Conservation (phyloP, 495 filamentous ascomycete genomes). For the Podospora appendiculata region DNA sequence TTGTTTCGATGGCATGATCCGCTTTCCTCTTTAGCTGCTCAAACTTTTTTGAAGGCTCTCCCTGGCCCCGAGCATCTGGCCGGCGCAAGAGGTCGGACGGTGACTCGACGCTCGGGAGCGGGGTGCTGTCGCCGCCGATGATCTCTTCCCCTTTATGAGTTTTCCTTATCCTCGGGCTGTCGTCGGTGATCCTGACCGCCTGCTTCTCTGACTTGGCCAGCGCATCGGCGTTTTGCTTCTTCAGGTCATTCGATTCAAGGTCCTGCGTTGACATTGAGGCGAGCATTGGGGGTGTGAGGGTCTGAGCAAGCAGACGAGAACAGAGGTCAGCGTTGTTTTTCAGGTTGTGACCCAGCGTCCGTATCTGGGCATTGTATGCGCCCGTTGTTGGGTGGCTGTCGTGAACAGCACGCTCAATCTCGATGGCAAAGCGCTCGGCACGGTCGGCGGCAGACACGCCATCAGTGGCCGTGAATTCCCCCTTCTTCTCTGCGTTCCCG, state of each 20-base stretch:
- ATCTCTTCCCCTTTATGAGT: conserved; percentile 96
- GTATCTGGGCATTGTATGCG: conserved; percentile 36
- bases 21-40: conserved; percentile 21
- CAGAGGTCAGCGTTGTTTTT: conserved; percentile 77
- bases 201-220: conserved; percentile 69
- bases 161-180: conserved; percentile 73
- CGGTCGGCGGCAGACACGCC: conserved; percentile 28
- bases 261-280: conserved; percentile 80
- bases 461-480: conserved; percentile 24
- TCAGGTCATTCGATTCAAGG: conserved; percentile 84
- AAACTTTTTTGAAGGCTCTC: conserved; percentile 10
- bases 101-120: conserved; percentile 24
- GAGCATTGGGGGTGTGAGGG: conserved; percentile 61
- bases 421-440: conserved; percentile 45
- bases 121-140: conserved; percentile 55
- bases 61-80: conserved; percentile 20
- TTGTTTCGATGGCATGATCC: too few species aligned
- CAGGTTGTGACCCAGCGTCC: conserved; percentile 67
- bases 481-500: conserved; percentile 34
- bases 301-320: conserved; percentile 62
- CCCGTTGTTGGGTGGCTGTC: conserved; percentile 31
- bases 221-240: conserved; percentile 70
- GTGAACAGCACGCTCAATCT: conserved; percentile 60
- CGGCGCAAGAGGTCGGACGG: conserved; percentile 11
- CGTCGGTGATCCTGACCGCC: conserved; percentile 73